Conservation (phyloP, 2,329 filamentous ascomycete genomes). For the Byssothecium circinans region DNA sequence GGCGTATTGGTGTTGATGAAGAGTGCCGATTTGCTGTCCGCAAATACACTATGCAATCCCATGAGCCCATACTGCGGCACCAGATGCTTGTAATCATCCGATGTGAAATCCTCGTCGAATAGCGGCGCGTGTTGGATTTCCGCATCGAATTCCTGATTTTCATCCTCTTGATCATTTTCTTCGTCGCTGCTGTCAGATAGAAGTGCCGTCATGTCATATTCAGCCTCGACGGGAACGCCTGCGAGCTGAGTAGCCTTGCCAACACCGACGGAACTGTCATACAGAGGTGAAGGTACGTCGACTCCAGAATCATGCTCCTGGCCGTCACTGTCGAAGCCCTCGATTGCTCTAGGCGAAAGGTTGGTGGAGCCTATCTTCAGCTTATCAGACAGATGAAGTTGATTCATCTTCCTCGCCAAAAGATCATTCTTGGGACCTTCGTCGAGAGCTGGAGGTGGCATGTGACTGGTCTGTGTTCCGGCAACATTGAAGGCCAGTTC, state of each 20-base stretch:
- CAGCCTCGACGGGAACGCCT: neutral
- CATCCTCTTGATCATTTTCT: neutral
- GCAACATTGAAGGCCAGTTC: neutral
- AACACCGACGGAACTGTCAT: neutral
- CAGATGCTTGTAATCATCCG: neutral
- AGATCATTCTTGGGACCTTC: conserved; percentile 1
- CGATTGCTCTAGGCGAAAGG: neutral
- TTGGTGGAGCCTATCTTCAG: neutral
- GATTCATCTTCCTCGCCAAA: conserved; percentile 2
- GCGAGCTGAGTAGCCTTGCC: neutral
- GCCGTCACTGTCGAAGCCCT: neutral
- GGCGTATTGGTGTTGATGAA: conserved; percentile 59
- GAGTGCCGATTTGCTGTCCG: conserved; percentile 29
- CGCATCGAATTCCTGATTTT: neutral
- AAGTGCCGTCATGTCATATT: neutral
- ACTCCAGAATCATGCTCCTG: neutral
- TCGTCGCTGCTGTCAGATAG: neutral
- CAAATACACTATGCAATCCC: conserved; percentile 1
- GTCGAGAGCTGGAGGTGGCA: neutral
- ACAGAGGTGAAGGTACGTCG: neutral
- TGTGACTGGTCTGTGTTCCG: too few relatives aligned
- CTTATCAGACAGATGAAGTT: conserved; percentile 1
- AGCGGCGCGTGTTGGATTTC: conserved; percentile 15
- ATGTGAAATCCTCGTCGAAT: conserved; percentile 6
- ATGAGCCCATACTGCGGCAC: conserved; percentile 19